These are phyloP conservation scores for Heliamphora pulchella DNA, from an alignment of 179 eudicot species.

Conservation along the genomic window DNA sequence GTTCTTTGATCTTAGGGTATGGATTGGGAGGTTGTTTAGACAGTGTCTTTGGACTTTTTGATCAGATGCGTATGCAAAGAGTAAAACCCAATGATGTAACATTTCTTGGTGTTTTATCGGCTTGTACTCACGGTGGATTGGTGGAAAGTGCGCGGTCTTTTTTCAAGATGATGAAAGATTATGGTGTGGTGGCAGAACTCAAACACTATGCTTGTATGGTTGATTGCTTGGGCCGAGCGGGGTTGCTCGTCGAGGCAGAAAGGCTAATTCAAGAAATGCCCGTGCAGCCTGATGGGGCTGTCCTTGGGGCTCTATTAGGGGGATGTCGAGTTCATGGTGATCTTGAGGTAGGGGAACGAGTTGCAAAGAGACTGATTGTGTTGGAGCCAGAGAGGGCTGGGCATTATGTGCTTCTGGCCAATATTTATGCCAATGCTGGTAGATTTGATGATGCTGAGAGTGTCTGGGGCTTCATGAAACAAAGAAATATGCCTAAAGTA, in stretches of 20 bases:
- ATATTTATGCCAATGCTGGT: constrained; percentile 38
- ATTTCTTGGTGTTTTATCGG: constrained; percentile 43
- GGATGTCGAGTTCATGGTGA: constrained; percentile 46
- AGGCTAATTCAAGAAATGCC: constrained; percentile 45
- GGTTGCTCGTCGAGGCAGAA: constrained; percentile 41
- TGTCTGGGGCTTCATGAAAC: constrained; percentile 26
- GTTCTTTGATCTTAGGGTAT: constrained; percentile 33
- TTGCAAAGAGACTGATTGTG: constrained; percentile 37
- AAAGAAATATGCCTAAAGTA: constrained; percentile 19
- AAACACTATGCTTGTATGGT: constrained; percentile 52
- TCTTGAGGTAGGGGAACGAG: constrained; percentile 42
- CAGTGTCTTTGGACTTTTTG: constrained; percentile 33
- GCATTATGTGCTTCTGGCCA: constrained; percentile 40
- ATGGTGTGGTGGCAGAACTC: constrained; percentile 28
- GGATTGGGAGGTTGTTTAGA: constrained; percentile 36
- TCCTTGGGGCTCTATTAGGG: constrained; percentile 49
- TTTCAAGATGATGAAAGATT: constrained; percentile 28
- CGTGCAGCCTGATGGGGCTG: constrained; percentile 42
- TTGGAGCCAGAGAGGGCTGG: constrained; percentile 35
- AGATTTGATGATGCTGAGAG: constrained; percentile 45
- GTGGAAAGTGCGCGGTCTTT: constrained; percentile 38
- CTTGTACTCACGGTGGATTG: constrained; percentile 46
- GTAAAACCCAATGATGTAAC: constrained; percentile 37
- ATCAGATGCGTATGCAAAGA: constrained; percentile 30
- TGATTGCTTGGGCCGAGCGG: constrained; percentile 42